Evolutionary conservation across 2,329 filamentous ascomycete species (phyloP), one percentile per base, ranked within the genome.

Genomic region (Aspergillus hiratsukae): DNA sequence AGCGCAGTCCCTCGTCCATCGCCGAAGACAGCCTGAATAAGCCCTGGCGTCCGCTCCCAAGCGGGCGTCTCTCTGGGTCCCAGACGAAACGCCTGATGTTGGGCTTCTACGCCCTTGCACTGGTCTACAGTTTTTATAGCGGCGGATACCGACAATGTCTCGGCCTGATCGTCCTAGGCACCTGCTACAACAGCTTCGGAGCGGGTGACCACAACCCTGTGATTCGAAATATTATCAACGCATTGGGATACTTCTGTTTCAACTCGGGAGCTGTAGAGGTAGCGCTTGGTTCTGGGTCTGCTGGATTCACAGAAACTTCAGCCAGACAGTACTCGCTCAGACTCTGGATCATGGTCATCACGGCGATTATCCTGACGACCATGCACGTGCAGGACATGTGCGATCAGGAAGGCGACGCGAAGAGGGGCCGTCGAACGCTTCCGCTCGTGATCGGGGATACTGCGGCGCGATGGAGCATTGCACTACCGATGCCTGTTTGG

Each of bases 21-120:
- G 48, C 58, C 0, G 77, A 79, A 56, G 76, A 78, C 60, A 31
- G 46, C 0, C 52, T 74, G 51, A 79, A 79, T 66, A 78, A 78
- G 53, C 73, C 75, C 19, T 69, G 66, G 63, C 62, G 72, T 4
- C 68, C 71, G 0, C 56, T 75, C 11, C 67, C 71, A 3, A 55
- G 58, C 2, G 59, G 61, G 5, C 62, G 64, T 1, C 58, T 73
- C 3, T 65, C 62, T 4, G 40, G 50, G 1, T 9, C 35, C 1
- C 52, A 65, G 11, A 60, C 62, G 0, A 56, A 58, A 3, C 40
- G 35, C 17, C 48, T 69, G 2, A 59, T 59, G 53, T 27, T 65
- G 2, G 23, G 19, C 14, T 23, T 55, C 19, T 57, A 55, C 29
- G 10, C 54, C 17, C 29, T 51, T 5, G 41, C 48, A 1, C 29